Conservation (phyloP, 208 protist genomes). For the Cochliopodium minus region DNA sequence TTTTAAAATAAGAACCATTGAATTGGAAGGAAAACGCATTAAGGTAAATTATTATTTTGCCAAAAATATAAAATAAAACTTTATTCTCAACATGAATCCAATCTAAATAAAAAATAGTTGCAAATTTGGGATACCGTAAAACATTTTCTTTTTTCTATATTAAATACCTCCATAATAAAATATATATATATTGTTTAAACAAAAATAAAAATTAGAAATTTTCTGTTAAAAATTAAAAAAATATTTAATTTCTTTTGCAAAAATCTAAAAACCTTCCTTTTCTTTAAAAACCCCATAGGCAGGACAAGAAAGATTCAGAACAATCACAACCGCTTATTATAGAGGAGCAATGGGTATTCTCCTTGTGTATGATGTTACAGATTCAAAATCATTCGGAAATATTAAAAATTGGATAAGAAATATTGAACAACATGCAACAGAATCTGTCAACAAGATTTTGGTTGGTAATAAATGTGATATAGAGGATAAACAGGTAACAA, state of each 20-base stretch:
- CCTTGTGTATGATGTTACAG: conserved; percentile 65
- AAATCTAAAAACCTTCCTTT: too few species aligned
- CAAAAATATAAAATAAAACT: background rate
- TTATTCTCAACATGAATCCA: background rate
- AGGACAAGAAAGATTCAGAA: conserved; percentile 13
- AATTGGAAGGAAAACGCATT: conserved; percentile 57
- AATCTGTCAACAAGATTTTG: conserved; percentile 65
- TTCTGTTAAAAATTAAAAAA: background rate
- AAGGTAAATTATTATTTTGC: conserved; percentile 33
- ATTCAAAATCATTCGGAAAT: conserved; percentile 45
- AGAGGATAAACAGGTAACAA: conserved; percentile 37
- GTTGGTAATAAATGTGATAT: conserved; percentile 64
- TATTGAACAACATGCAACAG: conserved; percentile 62
- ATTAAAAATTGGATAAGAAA: conserved; percentile 63
- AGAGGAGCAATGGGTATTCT: conserved; percentile 72
- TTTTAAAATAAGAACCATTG: conserved; percentile 66
- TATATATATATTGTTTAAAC: background rate
- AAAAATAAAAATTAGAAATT: background rate
- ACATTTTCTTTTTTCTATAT: background rate
- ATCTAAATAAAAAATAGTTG: conserved; percentile 12
- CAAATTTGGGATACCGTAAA: conserved; percentile 53
- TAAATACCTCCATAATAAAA: background rate
- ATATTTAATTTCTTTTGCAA: background rate
- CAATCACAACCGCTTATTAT: conserved; percentile 47
- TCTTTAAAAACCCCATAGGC: too few species aligned